Conservation (phyloP, 1,284 basidiomycete genomes). For the Ganoderma meredithae region DNA sequence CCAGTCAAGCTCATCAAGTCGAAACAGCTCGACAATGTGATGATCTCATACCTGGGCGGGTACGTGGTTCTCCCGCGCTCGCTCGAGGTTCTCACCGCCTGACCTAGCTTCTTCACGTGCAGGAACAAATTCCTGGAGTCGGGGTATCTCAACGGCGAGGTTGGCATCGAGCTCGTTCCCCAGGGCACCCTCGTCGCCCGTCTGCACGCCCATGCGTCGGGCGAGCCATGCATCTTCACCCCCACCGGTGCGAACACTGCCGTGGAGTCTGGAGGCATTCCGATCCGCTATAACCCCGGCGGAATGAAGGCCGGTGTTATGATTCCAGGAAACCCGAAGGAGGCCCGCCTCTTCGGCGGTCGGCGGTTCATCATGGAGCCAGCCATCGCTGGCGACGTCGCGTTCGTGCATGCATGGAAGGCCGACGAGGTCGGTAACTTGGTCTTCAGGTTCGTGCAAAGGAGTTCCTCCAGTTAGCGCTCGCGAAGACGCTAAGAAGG, state of each 20-base stretch:
- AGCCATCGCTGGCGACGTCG: constrained; percentile 86
- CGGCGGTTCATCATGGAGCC: constrained; percentile 89
- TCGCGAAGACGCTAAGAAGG: constrained; percentile 1
- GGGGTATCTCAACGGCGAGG: constrained; percentile 82
- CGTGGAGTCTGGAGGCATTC: constrained; percentile 82
- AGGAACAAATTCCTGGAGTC: constrained; percentile 81
- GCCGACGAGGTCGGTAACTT: constrained; percentile 90
- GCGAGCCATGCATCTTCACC: constrained; percentile 95
- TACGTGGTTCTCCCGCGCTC: constrained; percentile 37
- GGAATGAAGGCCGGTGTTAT: constrained; percentile 68
- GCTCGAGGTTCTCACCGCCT: constrained; percentile 10
- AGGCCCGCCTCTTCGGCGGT: constrained; percentile 81
- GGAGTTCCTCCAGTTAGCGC: background rate
- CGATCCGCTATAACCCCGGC: constrained; percentile 75
- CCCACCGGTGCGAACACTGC: constrained; percentile 89
- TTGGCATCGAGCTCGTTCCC: constrained; percentile 87
- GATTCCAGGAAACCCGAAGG: constrained; percentile 80
- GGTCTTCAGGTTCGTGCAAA: constrained; percentile 72
- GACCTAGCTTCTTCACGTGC: constrained; percentile 16
- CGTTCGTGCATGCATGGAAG: constrained; percentile 94
- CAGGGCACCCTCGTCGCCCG: constrained; percentile 93
- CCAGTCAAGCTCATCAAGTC: constrained; percentile 80
- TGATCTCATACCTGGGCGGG: constrained; percentile 90
- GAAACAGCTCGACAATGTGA: constrained; percentile 81
- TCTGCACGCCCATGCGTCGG: constrained; percentile 89